A percentile compares a stretch with the other conserved stretches of the same genome.
phyloP scores from a whole-genome alignment of 495 filamentous ascomycete species.

The Oleoguttula mirabilis region DNA sequence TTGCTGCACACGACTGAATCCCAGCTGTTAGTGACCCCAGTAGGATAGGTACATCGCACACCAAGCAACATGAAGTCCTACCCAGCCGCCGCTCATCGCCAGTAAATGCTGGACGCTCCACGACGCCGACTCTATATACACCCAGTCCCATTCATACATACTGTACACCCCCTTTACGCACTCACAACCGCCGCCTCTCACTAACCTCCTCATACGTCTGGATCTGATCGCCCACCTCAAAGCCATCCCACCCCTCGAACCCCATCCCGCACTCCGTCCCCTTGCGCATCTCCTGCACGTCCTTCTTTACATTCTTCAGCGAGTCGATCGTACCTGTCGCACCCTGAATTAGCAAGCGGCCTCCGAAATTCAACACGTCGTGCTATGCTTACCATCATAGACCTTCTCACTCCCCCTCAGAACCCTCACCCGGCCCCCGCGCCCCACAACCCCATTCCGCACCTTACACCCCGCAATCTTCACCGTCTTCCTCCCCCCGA shows the following conservation, averaged over 20 bases:
- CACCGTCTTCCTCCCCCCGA: conserved; percentile 55
- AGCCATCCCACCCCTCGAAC: conserved; percentile 67
- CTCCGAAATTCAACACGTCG: too few species aligned
- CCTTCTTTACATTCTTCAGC: conserved; percentile 86
- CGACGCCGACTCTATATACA: too few species aligned
- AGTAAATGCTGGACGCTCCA: too few species aligned
- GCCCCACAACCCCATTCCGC: conserved; percentile 60
- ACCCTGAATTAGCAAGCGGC: too few species aligned
- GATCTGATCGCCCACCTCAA: conserved; percentile 70
- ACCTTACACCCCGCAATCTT: conserved; percentile 82
- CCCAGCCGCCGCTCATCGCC: too few species aligned
- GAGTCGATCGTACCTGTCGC: conserved; percentile 56
- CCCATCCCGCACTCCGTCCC: conserved; percentile 84
- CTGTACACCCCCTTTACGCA: conserved; percentile 23
- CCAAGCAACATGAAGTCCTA: too few species aligned
- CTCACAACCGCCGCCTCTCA: conserved; percentile 41
- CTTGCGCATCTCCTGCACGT: conserved; percentile 77
- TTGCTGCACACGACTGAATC: too few species aligned
- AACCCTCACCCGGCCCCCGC: conserved; percentile 54
- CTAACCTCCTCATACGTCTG: conserved; percentile 71
- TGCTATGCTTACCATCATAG: conserved; percentile 75
- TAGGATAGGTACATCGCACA: too few species aligned
- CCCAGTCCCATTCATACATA: too few species aligned
- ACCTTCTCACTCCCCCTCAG: conserved; percentile 56
- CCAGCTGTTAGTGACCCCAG: too few species aligned